phyloP scores from a whole-genome alignment of 345 rosid genomes.

The Clausena lansium region DNA sequence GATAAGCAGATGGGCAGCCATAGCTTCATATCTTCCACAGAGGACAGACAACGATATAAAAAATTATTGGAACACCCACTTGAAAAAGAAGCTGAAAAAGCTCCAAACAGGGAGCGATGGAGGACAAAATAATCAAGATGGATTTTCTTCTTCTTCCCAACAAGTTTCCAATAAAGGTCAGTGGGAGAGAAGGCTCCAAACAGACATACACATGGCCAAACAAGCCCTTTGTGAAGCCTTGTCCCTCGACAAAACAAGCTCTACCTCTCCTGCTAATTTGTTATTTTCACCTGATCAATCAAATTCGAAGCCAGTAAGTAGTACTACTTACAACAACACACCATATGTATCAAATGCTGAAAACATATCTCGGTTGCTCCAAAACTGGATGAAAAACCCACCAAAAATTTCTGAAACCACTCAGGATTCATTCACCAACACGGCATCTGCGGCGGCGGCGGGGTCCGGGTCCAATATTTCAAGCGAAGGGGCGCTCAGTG shows the following conservation, averaged over 20 bases:
- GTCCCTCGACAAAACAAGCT: conserved; percentile 53
- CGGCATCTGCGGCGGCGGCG: conserved; percentile 16
- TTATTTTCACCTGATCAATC: not conserved
- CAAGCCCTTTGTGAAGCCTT: conserved; percentile 80
- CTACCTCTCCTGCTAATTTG: conserved; percentile 12
- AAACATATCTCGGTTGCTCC: conserved; percentile 62
- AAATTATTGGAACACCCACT: conserved; percentile 90
- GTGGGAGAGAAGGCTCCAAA: conserved; percentile 89
- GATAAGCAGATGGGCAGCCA: conserved; percentile 89
- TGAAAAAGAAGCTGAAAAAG: conserved; percentile 78
- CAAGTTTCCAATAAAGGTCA: conserved; percentile 56
- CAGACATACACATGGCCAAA: conserved; percentile 81
- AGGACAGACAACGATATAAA: conserved; percentile 95
- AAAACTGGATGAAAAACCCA: conserved; percentile 58
- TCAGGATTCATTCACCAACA: conserved; percentile 31
- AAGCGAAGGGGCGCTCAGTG: conserved; percentile 26
- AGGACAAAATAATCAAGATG: conserved; percentile 31
- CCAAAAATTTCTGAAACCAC: conserved; percentile 27
- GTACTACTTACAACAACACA: conserved; percentile 4
- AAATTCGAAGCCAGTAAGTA: conserved; percentile 10
- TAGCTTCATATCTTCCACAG: conserved; percentile 96
- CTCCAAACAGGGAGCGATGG: conserved; percentile 40
- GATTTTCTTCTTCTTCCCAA: conserved; percentile 28
- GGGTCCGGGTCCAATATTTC: not conserved
- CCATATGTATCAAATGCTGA: conserved; percentile 65